Evolutionary conservation across 495 filamentous ascomycete genomes (phyloP), one percentile per base, ranked within the genome.

Genomic region (Daldinia bambusicola): DNA sequence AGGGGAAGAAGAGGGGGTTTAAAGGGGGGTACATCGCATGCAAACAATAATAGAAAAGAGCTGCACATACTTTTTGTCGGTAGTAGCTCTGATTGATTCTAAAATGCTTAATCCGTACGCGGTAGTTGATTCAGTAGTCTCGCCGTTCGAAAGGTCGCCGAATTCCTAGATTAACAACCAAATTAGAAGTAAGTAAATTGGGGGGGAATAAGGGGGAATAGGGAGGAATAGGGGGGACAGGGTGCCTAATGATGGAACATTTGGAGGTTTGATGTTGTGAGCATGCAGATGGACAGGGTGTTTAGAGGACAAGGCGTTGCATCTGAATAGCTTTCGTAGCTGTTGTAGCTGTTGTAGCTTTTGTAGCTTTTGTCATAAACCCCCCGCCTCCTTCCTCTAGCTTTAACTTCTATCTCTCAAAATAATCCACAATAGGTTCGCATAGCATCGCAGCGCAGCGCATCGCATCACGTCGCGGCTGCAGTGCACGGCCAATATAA

Each of bases 61-160:
- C 31, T 74, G 58, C 6, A 64, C 84, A 65, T 82, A 93, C 91
- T 84, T 89, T 80, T 93, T 94, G 78, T 93, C 91, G 67, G 84
- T 87, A 10, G 90, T 88, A 58, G 84, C 82, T 70, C 85, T 87
- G 75, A 93, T 84, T 71, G 85, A 86, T 55, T 90, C 86, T 7
- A 93, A 72, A 62, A 93, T 87, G 63, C 80, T 82, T 59, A 91
- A 75, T n/a, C 91, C 91, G 70, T 84, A 84, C 61, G 88, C 79
- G 4, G 88, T 89, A n/a, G 90, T 92, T 36, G 85, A 86, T 79
- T 89, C 87, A 37, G 75, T 67, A 40, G 81, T 90, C 75, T 91
- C 88, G 64, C 83, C 82, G 20, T 82, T 74, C 55, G 74, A 61
- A 22, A 84, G 77, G 57, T 84, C 79, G 38, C 75, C 76, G 61